phyloP scores from a whole-genome alignment of 176 grass and related monocot species.

The Oryza nivara region DNA sequence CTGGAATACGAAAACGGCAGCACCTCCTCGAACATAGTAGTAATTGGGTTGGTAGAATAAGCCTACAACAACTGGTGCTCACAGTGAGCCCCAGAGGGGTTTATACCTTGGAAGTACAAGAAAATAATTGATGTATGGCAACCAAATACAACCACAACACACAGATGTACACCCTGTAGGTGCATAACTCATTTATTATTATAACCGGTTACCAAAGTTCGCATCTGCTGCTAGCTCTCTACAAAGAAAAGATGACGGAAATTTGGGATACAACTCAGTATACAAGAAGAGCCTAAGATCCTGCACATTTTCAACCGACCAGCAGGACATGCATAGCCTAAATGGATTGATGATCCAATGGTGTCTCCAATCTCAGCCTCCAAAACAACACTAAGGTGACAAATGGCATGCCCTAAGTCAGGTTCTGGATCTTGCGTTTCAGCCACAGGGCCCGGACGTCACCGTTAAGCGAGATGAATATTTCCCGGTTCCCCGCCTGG shows the following conservation, averaged over 20 bases:
- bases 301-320: constrained; percentile 9
- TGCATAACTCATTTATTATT: constrained; percentile 55
- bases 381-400: constrained; percentile 12
- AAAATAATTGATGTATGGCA: background rate
- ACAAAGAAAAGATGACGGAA: constrained; percentile 31
- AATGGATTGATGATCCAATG: constrained; percentile 26
- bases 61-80: background rate
- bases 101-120: background rate
- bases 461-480: constrained; percentile 59
- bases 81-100: too few relatives aligned
- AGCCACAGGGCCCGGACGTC: constrained; percentile 77
- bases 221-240: constrained; percentile 39
- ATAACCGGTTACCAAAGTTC: constrained; percentile 26
- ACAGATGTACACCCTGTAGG: background rate
- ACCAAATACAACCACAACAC: background rate
- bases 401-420: constrained; percentile 31
- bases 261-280: constrained; percentile 55
- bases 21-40: background rate
- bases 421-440: constrained; percentile 74
- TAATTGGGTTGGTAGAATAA: background rate
- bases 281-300: constrained; percentile 51
- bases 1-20: too few relatives aligned
- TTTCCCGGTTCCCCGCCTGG: constrained; percentile 60
- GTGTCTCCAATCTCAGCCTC: constrained; percentile 18
- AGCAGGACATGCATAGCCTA: constrained; percentile 34